Percentiles rank a stretch among this genome's conserved stretches.
These are phyloP conservation scores for Hirsutella thompsonii DNA, from an alignment of 2,329 filamentous ascomycete genomes.

Conservation along the genomic window DNA sequence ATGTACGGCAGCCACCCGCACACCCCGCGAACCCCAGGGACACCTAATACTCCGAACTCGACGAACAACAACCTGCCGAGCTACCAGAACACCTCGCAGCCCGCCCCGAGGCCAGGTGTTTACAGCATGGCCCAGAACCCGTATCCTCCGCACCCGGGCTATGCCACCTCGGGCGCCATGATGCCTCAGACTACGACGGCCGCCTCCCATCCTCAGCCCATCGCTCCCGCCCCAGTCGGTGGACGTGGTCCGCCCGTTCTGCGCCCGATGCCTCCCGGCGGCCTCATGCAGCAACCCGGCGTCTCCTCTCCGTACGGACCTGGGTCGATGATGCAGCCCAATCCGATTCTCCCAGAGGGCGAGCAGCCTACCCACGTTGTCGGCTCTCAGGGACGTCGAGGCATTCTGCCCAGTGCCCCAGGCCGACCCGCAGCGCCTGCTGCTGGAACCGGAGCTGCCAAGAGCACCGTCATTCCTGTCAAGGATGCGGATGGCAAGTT, in stretches of 20 bases:
- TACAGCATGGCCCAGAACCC: conserved; percentile 45
- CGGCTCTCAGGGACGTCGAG: conserved; percentile 82
- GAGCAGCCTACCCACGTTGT: conserved; percentile 81
- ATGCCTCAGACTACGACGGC: conserved; percentile 54
- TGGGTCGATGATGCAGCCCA: conserved; percentile 42
- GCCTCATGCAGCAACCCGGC: conserved; percentile 44
- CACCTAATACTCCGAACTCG: conserved; percentile 47
- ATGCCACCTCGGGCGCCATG: conserved; percentile 45
- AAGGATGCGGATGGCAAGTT: conserved; percentile 98
- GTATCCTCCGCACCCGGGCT: conserved; percentile 39
- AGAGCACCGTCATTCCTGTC: conserved; percentile 74
- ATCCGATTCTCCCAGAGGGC: conserved; percentile 39
- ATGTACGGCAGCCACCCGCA: conserved; percentile 47
- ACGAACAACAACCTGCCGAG: conserved; percentile 36
- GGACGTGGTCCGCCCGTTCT: conserved; percentile 45
- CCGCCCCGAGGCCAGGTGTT: conserved; percentile 31
- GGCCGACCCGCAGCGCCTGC: conserved; percentile 68
- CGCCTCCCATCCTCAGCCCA: conserved; percentile 60
- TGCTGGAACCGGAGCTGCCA: conserved; percentile 53
- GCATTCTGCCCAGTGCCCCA: conserved; percentile 82
- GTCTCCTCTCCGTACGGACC: conserved; percentile 49
- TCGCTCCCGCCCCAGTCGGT: conserved; percentile 56
- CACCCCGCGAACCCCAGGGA: conserved; percentile 49
- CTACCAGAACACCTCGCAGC: conserved; percentile 39
- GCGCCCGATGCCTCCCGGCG: conserved; percentile 59